phyloP scores from a whole-genome alignment of 2,329 filamentous ascomycete species.

The Colletotrichum lini region DNA sequence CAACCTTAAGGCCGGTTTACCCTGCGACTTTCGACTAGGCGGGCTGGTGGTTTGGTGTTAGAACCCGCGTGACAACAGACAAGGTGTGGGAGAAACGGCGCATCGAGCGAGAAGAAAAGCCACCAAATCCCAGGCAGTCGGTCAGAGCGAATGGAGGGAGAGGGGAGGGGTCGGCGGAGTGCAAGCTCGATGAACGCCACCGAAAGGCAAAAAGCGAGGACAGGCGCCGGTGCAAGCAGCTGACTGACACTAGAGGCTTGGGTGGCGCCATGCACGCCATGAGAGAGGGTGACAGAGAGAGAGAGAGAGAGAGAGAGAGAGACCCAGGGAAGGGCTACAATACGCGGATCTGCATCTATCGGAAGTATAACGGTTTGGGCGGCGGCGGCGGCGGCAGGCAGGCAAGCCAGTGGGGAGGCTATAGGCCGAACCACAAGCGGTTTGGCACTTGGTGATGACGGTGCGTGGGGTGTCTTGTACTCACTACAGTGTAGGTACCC shows the following conservation, averaged over 20 bases:
- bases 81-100: slow-evolving; percentile 24
- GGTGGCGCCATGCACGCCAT: slow-evolving; percentile 19
- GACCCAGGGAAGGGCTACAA: slow-evolving; percentile 12
- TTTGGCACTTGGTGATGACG: slow-evolving; percentile 21
- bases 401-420: slow-evolving; percentile 33
- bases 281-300: neutral
- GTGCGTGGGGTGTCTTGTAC: neutral
- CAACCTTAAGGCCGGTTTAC: slow-evolving; percentile 32
- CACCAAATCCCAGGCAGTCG: slow-evolving; percentile 30
- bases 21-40: slow-evolving; percentile 23
- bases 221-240: slow-evolving; percentile 25
- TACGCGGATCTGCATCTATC: slow-evolving; percentile 34
- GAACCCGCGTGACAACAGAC: slow-evolving; percentile 31
- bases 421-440: slow-evolving; percentile 29
- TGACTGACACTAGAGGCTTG: slow-evolving; percentile 17
- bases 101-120: slow-evolving; percentile 9
- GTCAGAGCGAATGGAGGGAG: slow-evolving; percentile 5
- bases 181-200: slow-evolving; percentile 25
- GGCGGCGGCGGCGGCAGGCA: neutral
- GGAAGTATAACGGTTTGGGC: slow-evolving; percentile 37
- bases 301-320: too few relatives aligned
- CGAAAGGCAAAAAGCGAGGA: slow-evolving; percentile 19
- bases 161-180: slow-evolving; percentile 10
- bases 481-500: neutral
- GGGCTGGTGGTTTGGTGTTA: slow-evolving; percentile 32